phyloP scores from a whole-genome alignment of 2,329 filamentous ascomycete genomes.

The Claviceps citrina region DNA sequence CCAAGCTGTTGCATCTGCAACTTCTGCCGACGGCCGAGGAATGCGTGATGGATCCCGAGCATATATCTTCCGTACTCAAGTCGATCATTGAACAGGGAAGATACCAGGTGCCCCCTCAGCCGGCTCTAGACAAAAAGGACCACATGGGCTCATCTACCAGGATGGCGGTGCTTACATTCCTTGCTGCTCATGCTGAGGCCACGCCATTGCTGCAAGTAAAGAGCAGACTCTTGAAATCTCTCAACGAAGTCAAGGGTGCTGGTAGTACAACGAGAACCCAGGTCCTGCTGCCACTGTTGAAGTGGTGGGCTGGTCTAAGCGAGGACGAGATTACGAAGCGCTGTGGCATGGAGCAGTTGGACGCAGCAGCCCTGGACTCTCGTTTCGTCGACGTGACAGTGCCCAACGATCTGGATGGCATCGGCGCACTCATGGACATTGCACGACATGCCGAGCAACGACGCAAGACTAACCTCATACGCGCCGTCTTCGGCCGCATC shows the following conservation, averaged over 20 bases:
- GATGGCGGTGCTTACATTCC: conserved; percentile 50
- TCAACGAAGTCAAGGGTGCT: conserved; percentile 60
- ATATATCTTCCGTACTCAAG: conserved; percentile 49
- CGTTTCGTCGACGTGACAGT: conserved; percentile 36
- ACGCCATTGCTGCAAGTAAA: conserved; percentile 59
- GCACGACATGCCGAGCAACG: conserved; percentile 26
- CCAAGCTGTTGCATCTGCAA: conserved; percentile 47
- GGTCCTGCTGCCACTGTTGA: conserved; percentile 59
- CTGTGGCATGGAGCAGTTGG: conserved; percentile 25
- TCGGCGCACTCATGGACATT: conserved; percentile 35
- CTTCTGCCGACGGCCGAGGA: conserved; percentile 72
- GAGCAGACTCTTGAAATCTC: conserved; percentile 50
- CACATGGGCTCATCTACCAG: conserved; percentile 46
- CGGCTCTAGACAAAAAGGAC: conserved; percentile 33
- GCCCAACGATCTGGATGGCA: conserved; percentile 35
- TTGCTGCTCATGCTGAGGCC: conserved; percentile 55
- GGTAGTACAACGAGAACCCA: conserved; percentile 55
- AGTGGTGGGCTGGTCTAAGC: conserved; percentile 48
- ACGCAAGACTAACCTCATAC: conserved; percentile 36
- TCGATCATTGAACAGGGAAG: conserved; percentile 25
- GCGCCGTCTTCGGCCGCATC: conserved; percentile 53
- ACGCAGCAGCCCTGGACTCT: conserved; percentile 25
- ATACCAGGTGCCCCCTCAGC: conserved; percentile 18
- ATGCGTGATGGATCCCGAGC: conserved; percentile 61
- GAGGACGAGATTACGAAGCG: conserved; percentile 33